A percentile compares a stretch with the other conserved stretches of the same genome.
Evolutionary conservation across 176 grass and related monocot species (phyloP).

Genomic region (Oryza brachyantha): DNA sequence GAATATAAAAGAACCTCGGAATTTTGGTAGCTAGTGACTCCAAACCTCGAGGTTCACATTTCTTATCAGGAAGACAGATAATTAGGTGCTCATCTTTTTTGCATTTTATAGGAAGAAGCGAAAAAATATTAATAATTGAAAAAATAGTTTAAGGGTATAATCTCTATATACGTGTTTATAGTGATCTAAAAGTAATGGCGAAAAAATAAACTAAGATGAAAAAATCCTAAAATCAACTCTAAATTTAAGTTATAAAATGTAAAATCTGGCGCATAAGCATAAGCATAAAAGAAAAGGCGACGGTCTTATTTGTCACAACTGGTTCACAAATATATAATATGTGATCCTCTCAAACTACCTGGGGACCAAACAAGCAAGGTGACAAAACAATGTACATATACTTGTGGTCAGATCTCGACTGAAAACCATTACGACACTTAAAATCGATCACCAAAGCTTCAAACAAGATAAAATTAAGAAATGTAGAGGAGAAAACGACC

Average conservation of each 20-base stretch:
- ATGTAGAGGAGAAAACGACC: background rate
- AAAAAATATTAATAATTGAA: no score
- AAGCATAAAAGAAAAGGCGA: no score
- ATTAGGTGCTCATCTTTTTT: no score
- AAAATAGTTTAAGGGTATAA: no score
- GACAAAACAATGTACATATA: background rate
- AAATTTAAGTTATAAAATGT: no score
- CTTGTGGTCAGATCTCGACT: background rate
- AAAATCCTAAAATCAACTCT: no score
- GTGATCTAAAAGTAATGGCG: no score
- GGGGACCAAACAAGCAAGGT: background rate
- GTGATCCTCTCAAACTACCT: background rate
- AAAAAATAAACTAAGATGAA: no score
- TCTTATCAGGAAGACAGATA: background rate
- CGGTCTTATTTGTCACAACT: background rate
- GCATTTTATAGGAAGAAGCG: no score
- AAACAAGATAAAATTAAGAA: background rate
- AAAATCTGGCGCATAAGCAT: no score
- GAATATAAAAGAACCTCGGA: background rate
- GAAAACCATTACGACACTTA: background rate
- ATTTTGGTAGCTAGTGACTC: background rate
- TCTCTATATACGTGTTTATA: no score
- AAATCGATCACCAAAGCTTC: background rate
- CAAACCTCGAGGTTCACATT: background rate
- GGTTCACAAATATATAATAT: background rate